phyloP scores from a whole-genome alignment of 441 rosid species.

The Caryocar brasiliense region DNA sequence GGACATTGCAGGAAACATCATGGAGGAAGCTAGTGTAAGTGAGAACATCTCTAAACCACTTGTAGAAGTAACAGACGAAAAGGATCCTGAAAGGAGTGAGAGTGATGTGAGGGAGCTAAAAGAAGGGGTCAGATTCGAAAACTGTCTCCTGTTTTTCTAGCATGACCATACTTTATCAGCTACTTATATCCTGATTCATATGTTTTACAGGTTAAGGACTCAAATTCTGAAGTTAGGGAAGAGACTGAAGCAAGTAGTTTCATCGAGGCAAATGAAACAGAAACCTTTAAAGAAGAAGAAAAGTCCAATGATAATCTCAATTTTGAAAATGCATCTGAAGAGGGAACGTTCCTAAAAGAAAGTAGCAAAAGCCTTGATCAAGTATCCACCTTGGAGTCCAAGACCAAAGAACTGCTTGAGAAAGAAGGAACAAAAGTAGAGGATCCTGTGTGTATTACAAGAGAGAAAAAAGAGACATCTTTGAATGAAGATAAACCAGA shows the following conservation, averaged over 20 bases:
- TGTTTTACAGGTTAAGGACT: conserved; percentile 21
- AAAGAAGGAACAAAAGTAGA: conserved; percentile 6
- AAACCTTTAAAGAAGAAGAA: conserved; percentile 3
- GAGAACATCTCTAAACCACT: conserved; percentile 7
- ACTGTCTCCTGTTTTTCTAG: neutral
- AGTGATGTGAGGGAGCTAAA: conserved; percentile 2
- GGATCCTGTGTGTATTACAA: neutral
- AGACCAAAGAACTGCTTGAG: conserved; percentile 14
- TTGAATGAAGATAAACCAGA: conserved; percentile 13
- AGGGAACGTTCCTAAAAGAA: conserved; percentile 3
- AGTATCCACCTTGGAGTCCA: conserved; percentile 1
- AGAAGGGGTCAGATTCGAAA: conserved; percentile 21
- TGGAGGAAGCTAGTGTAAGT: conserved; percentile 4
- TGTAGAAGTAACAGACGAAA: conserved; percentile 2
- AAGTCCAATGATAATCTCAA: conserved; percentile 6
- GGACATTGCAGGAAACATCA: conserved; percentile 8
- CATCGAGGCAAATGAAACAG: conserved; percentile 3
- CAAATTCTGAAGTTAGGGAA: conserved; percentile 9
- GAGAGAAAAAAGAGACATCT: conserved; percentile 10
- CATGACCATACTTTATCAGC: neutral
- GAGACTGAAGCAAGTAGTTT: conserved; percentile 15
- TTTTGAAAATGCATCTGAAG: conserved; percentile 7
- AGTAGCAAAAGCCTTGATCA: conserved; percentile 2
- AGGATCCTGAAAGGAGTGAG: conserved; percentile 11
- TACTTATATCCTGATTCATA: neutral